Base-by-base conservation (phyloP, 768 basidiomycete genomes). In the Xerocomus spinulosus region DNA sequence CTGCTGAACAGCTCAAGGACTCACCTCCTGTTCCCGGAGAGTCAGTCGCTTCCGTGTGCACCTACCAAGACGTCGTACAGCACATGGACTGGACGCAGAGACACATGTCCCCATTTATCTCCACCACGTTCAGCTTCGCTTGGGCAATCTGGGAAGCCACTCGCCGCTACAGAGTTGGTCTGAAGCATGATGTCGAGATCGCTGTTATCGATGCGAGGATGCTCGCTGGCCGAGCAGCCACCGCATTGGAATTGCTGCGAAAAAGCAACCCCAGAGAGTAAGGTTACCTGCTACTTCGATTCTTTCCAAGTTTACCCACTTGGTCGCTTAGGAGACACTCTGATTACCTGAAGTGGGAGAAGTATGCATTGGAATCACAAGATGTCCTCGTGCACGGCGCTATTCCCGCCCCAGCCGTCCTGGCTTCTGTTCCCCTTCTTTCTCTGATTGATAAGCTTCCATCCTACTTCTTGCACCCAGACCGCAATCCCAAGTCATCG, bases 81-180 rank as follows among this genome's bases (percentile, higher is more conserved):
- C 82, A 89, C 58, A 79, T 90, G 79, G 82, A 87, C 49, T 87
- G 85, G 83, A 83, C 83, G 18, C 85, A 82, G n/a, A 76, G 82
- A 50, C 70, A 79, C 5, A 73, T 78, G 17, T 90, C 87, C 0
- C 73, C 80, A 5, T 89, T 79, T 51, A 76, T 89, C 36, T 85
- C 87, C 3, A 77, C 85, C 2, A 87, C 87, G 5, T 88, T 89
- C 63, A 88, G 83, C 69, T 85, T 89, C 54, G 78, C 76, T 30
- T 90, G 87, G 87, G 81, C 85, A 8, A 73, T 89, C 30, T 90
- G 85, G 85, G 87, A 90, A 61, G 87, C 86, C 4, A 74, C 84
- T 18, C 73, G 84, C 48, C 79, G 87, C n/a, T 87, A 85, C 59
- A 79, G 82, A 55, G 68, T 73, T 30, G 81, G 81, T 32, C 68